Conservation (phyloP, 371 early-diverging fungal genomes). For the Rhizopus delemar region DNA sequence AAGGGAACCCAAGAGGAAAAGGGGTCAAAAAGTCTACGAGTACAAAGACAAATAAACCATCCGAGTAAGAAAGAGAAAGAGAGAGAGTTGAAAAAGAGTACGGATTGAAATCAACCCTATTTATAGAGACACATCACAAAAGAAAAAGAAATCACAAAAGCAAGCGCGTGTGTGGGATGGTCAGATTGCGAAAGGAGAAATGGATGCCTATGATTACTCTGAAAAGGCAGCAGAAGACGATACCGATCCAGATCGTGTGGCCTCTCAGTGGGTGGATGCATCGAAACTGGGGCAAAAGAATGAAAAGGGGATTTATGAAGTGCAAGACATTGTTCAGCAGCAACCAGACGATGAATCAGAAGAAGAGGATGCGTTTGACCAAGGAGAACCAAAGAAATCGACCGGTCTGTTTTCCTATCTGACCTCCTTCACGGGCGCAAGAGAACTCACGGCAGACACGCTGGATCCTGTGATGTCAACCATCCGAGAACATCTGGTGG, state of each 20-base stretch:
- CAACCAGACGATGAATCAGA: constrained; percentile 57
- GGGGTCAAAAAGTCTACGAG: constrained; percentile 6
- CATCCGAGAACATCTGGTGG: constrained; percentile 89
- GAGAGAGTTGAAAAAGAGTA: not conserved
- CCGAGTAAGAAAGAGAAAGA: not conserved
- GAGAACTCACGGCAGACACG: constrained; percentile 64
- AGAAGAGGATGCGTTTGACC: constrained; percentile 41
- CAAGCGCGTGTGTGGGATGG: constrained; percentile 68
- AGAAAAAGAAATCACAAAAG: constrained; percentile 56
- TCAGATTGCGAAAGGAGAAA: constrained; percentile 62
- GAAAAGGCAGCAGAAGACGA: constrained; percentile 31
- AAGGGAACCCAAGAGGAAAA: constrained; percentile 33
- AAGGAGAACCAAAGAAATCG: constrained; percentile 9
- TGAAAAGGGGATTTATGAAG: constrained; percentile 81
- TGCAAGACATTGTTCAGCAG: constrained; percentile 69
- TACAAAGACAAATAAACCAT: not conserved
- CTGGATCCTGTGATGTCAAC: constrained; percentile 72
- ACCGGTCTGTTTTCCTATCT: constrained; percentile 67
- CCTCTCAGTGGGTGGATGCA: constrained; percentile 61
- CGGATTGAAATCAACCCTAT: not conserved
- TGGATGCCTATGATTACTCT: constrained; percentile 67
- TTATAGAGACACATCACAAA: constrained; percentile 8
- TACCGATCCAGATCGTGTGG: constrained; percentile 27
- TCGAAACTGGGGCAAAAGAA: constrained; percentile 57
- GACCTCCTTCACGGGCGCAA: constrained; percentile 66